phyloP scores from a whole-genome alignment of 2,329 filamentous ascomycete species.

The Plenodomus biglobosus region DNA sequence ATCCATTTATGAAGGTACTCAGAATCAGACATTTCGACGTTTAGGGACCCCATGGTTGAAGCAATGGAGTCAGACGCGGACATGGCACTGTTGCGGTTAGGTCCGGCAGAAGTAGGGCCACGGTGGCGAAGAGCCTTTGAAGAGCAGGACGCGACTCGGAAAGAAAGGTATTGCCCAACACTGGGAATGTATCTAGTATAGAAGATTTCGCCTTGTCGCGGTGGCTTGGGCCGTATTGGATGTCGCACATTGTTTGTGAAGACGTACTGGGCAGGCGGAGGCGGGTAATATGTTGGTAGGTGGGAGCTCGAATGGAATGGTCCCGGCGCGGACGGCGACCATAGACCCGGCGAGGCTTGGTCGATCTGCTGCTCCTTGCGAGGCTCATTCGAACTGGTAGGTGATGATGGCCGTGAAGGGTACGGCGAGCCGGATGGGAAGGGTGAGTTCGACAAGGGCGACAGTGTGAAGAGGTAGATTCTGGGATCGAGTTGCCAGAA shows the following conservation, averaged over 20 bases:
- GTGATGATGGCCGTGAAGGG: slow-evolving; percentile 55
- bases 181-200: slow-evolving; percentile 87
- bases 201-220: slow-evolving; percentile 85
- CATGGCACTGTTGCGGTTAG: slow-evolving; percentile 43
- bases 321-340: slow-evolving; percentile 53
- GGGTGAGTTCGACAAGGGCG: slow-evolving; percentile 58
- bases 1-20: slow-evolving; percentile 85
- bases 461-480: slow-evolving; percentile 83
- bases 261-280: slow-evolving; percentile 77
- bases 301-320: slow-evolving; percentile 83
- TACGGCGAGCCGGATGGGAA: slow-evolving; percentile 55
- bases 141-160: slow-evolving; percentile 77
- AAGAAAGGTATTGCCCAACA: slow-evolving; percentile 80
- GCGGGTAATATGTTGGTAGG: slow-evolving; percentile 88
- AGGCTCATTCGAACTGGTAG: slow-evolving; percentile 37
- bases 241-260: slow-evolving; percentile 79
- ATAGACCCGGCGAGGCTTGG: slow-evolving; percentile 38
- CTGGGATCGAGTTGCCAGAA: slow-evolving; percentile 94
- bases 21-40: slow-evolving; percentile 54
- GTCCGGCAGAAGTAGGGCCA: slow-evolving; percentile 52
- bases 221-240: slow-evolving; percentile 83
- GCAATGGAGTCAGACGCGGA: slow-evolving; percentile 53
- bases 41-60: slow-evolving; percentile 35
- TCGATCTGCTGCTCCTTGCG: slow-evolving; percentile 36
- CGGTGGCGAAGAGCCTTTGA: slow-evolving; percentile 64